Conservation (phyloP, 2,329 filamentous ascomycete genomes). For the Chrysosporium keratinophilum region DNA sequence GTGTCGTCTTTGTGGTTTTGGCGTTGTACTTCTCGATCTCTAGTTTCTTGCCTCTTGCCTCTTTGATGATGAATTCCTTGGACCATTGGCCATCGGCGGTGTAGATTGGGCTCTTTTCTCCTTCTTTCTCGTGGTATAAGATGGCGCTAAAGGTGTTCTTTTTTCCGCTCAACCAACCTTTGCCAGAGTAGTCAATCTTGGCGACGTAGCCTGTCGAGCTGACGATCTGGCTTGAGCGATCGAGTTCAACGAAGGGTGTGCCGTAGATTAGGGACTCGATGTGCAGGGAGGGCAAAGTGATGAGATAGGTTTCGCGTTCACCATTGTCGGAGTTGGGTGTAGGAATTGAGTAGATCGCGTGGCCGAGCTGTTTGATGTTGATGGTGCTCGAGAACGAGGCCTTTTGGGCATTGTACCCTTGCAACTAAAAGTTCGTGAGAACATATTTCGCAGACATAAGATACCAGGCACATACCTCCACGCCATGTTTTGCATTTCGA, state of each 20-base stretch:
- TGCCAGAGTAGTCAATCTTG: constrained; percentile 86
- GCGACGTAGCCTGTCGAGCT: constrained; percentile 78
- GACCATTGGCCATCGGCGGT: constrained; percentile 87
- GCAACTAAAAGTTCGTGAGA: constrained; percentile 31
- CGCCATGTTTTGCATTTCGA: constrained; percentile 71
- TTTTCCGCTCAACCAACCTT: constrained; percentile 89
- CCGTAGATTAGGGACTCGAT: constrained; percentile 77
- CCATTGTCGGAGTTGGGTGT: constrained; percentile 41
- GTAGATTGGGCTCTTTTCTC: constrained; percentile 61
- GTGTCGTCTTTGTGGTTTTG: constrained; percentile 48
- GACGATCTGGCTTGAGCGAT: constrained; percentile 72
- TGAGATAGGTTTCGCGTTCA: constrained; percentile 62
- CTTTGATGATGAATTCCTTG: constrained; percentile 66
- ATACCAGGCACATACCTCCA: constrained; percentile 39
- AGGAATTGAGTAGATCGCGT: constrained; percentile 65
- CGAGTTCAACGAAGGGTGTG: constrained; percentile 77
- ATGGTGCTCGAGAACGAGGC: constrained; percentile 90
- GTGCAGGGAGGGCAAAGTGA: constrained; percentile 81
- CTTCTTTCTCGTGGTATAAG: constrained; percentile 56
- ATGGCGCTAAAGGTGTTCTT: constrained; percentile 80
- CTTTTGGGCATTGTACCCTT: constrained; percentile 93
- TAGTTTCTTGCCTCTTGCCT: constrained; percentile 44
- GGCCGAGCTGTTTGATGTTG: constrained; percentile 87
- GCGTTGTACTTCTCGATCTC: constrained; percentile 53
- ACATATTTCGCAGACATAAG: neutral